Evolutionary conservation across 164 flowering plant species (phyloP), one percentile per base, ranked within the genome.

Genomic region (Stephania japonica): DNA sequence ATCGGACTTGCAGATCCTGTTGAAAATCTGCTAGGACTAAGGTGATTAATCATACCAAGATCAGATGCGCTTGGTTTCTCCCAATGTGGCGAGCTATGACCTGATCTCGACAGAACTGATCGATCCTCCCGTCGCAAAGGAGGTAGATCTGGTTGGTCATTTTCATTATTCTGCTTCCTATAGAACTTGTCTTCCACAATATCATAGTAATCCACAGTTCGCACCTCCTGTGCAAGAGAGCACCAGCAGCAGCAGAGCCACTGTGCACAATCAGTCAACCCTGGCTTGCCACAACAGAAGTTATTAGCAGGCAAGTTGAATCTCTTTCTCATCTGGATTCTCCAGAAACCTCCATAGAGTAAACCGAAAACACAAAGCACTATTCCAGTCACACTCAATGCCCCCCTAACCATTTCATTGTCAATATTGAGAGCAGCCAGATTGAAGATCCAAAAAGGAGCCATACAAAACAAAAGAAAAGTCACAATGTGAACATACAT

Each of bases 181-280:
- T 70, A 88, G 44, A 90, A 82, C 73, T 83, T 86, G 67, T 91
- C 87, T 73, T 91, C 93, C 68, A 86, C 86, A 42, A 93, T 78
- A 19, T 91, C 97, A 79, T 95, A 91, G 26, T 80, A 84, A 85
- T 95, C 86, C 11, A 79, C 93, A 0, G 98, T 93, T 72, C 99
- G 78, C 4, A 89, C 97, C 83, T 95, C 99, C 75, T 95, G 99
- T 64, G 97, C 91, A 59, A 95, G 92, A 72, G 98, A 82, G 76
- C 99, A 95, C 91, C 94, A 90, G 73, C 97, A 95, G 82, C 99
- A 93, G 84, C 73, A 93, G 63, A 93, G 91, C 99, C 99, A 95
- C 56, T 86, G 81, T 1, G 85, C 82, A 73, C 93, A 95, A 81
- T 95, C 99, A 19, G 90, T 63, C 70, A 87, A 75, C 7, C 84